phyloP scores from a whole-genome alignment of 2,329 filamentous ascomycete species.

The Gliomastix tumulicola region DNA sequence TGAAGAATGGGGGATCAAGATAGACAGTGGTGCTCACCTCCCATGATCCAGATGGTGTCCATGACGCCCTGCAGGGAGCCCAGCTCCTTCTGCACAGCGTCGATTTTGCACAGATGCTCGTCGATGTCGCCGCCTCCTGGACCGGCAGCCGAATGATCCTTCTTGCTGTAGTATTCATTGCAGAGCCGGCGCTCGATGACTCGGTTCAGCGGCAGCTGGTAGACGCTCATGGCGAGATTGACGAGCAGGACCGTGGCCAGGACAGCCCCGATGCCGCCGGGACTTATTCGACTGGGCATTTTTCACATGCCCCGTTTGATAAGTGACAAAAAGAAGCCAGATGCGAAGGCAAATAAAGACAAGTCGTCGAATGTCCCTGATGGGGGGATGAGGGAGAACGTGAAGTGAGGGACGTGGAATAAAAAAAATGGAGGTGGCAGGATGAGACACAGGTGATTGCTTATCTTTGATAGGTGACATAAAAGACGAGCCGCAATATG shows the following conservation, averaged over 20 bases:
- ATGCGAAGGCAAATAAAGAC: no score
- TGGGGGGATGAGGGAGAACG: no score
- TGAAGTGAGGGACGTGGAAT: no score
- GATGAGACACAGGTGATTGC: no score
- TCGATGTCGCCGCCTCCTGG: conserved; percentile 31
- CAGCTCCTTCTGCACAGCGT: conserved; percentile 40
- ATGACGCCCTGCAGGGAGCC: conserved; percentile 45
- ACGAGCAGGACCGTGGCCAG: conserved; percentile 34
- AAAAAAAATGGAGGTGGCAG: no score
- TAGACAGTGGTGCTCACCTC: conserved; percentile 24
- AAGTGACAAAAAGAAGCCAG: no score
- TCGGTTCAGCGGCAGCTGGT: conserved; percentile 38
- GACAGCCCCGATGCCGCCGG: conserved; percentile 19
- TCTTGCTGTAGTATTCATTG: conserved; percentile 35
- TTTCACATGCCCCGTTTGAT: no score
- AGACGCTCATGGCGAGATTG: conserved; percentile 38
- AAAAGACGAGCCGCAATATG: no score
- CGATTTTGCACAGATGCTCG: conserved; percentile 47
- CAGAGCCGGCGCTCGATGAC: conserved; percentile 42
- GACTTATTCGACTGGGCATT: no score
- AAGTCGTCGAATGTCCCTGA: no score
- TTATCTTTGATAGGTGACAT: no score
- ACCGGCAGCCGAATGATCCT: conserved; percentile 21
- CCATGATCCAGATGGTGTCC: conserved; percentile 41
- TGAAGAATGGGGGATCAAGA: no score